These are phyloP conservation scores for Aspergillus egyptiacus DNA, from an alignment of 495 filamentous ascomycete genomes.

Conservation along the genomic window DNA sequence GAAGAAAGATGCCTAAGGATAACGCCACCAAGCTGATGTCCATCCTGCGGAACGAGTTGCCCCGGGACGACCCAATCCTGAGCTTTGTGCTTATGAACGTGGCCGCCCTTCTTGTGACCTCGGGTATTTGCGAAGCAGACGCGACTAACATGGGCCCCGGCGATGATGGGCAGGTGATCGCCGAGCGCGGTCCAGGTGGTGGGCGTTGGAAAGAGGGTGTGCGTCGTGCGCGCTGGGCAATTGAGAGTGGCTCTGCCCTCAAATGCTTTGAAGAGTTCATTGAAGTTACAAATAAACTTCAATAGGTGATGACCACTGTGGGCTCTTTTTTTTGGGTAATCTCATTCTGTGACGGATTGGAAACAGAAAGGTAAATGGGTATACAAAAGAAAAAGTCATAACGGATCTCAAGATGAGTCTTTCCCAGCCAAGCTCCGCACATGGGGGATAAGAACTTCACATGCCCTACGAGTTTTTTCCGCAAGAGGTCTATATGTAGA, in stretches of 20 bases:
- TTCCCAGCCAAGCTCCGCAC: not conserved
- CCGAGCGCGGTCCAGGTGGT: constrained; percentile 73
- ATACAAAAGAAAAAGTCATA: constrained; percentile 11
- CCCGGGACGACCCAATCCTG: constrained; percentile 72
- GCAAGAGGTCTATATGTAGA: too few relatives aligned
- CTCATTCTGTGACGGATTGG: not conserved
- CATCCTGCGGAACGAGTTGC: constrained; percentile 67
- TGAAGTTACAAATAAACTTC: constrained; percentile 47
- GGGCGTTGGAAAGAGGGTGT: constrained; percentile 91
- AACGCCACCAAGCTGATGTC: constrained; percentile 77
- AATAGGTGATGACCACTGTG: constrained; percentile 8
- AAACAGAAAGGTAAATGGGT: constrained; percentile 8
- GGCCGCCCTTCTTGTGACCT: constrained; percentile 74
- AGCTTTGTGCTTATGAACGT: constrained; percentile 94
- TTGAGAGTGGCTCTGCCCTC: constrained; percentile 75
- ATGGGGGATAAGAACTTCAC: not conserved
- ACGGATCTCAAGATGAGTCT: not conserved
- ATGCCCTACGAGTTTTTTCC: too few relatives aligned
- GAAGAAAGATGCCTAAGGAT: constrained; percentile 77
- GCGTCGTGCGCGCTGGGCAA: constrained; percentile 72
- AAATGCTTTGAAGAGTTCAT: constrained; percentile 66
- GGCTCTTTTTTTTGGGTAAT: constrained; percentile 1
- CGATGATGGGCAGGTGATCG: constrained; percentile 66
- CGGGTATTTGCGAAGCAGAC: constrained; percentile 81
- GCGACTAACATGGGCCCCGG: constrained; percentile 70